Base-by-base conservation (phyloP, 2,329 filamentous ascomycete genomes). In the Colletotrichum gigasporum region DNA sequence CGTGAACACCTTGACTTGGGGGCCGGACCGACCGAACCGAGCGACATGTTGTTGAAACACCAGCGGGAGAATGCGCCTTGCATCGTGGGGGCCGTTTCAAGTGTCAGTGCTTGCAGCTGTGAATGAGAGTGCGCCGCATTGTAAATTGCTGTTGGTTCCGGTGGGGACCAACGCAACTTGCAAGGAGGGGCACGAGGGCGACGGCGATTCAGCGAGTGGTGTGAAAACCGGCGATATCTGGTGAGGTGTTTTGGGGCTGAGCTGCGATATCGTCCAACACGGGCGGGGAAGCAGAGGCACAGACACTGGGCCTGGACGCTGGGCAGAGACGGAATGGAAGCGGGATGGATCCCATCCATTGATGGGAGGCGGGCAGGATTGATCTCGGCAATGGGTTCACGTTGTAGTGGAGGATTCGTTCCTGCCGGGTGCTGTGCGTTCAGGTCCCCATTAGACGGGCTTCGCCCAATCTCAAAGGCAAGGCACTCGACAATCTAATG, bases 21-120 rank as follows among this genome's bases (percentile, higher is more conserved):
- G 56, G 61, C 61, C 61, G 61, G 61, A 64, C 61, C 61, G 61
- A 42, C 61, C 61, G 61, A 64, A n/a, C 30, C 50, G 56, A 50
- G 48, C 26, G 35, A 61, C 50, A 52, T 50, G 51, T 54, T 42
- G 41, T 35, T 51, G 50, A 55, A 64, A 61, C 61, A 20, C 18
- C 22, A 24, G 44, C 42, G 53, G 16, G 22, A 22, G 48, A 37
- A 37, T 42, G 34, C 22, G 34, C 5, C 34, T 53, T 37, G 41
- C 42, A 32, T 34, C 22, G 16, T 30, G 56, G 61, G 61, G 48
- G 37, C 42, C 5, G 61, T 64, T 64, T 64, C 48, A 61, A 59
- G 42, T 54, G 26, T 53, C 26, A 32, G 41, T 28, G 28, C 14
- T 8, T 52, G 11, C 12, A 51, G 47, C 11, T 20, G 30, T 24